Evolutionary conservation across 2,329 filamentous ascomycete species (phyloP), one percentile per base, ranked within the genome.

Genomic region (Pleoardoris graminearum): DNA sequence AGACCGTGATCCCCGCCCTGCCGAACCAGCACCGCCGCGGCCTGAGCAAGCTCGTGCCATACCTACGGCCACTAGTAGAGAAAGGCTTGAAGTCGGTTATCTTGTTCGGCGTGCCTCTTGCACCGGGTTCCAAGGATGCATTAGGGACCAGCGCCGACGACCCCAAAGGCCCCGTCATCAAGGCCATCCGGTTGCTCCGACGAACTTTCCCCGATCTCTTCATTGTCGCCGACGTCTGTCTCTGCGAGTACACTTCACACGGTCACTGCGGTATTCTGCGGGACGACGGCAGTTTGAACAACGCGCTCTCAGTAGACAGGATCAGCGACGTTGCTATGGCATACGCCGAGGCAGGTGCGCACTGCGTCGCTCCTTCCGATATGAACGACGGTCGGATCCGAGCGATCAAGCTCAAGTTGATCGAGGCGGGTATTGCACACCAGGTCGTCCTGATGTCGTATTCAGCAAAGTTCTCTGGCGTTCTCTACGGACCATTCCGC

Each of bases 311-410:
- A 3, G 91, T 97, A 7, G 93, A 97, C 70, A 88, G 94, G 57
- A 92, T 99, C 64, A 93, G 90, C 3, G 92, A 97, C 72, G 93
- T 97, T n/a, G 93, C 94, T n/a, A 82, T 97, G 59, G 90, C 93
- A 29, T 99, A 99, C 71, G 94, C 94, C n/a, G 83, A 88, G 67
- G 94, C 94, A 14, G 94, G 94, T 51, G 94, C 93, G 0, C 94
- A 99, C 76, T 97, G 93, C 73, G 91, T 99, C 23, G 94, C 94
- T 0, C 94, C 94, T 1, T 96, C 91, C 1, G 94, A 99, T 74
- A 99, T 99, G 94, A 99, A 97, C 73, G 94, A 99, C 72, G 94
- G 94, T 23, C 89, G 94, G 60, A 95, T 99, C 67, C 90, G 93
- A 53, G 93, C 92, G 56, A 99, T 99, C 75, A 99, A 99, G 81